A percentile compares a stretch with the other conserved stretches of the same genome.
phyloP scores from a whole-genome alignment of 2,329 filamentous ascomycete species.

The Blastomyces silverae region DNA sequence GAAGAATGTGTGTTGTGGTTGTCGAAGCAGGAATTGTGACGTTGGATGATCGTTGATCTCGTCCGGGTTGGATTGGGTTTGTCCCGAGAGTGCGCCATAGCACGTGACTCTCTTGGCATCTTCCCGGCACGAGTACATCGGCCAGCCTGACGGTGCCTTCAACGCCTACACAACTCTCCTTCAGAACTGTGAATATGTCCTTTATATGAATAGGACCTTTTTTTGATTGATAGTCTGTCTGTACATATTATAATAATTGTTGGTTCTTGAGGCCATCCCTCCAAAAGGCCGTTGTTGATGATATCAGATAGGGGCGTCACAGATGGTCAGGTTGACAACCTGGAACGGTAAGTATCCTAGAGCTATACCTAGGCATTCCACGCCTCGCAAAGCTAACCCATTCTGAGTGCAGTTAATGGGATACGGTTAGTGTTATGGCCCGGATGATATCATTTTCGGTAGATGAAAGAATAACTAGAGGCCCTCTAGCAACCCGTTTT shows the following conservation, averaged over 20 bases:
- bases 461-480: constrained; percentile 7
- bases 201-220: neutral
- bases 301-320: constrained; percentile 2
- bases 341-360: constrained; percentile 62
- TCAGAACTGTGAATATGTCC: neutral
- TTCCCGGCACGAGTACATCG: neutral
- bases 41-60: constrained; percentile 2
- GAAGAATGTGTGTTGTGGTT: constrained; percentile 1
- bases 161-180: neutral
- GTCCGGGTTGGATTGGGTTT: neutral
- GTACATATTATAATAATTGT: neutral
- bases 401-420: constrained; percentile 59
- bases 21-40: constrained; percentile 8
- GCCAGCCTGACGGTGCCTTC: neutral
- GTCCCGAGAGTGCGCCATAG: neutral
- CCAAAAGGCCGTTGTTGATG: neutral
- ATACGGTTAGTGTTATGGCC: constrained; percentile 52
- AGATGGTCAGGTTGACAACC: constrained; percentile 65
- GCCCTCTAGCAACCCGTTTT: constrained; percentile 64
- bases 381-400: constrained; percentile 24
- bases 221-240: neutral
- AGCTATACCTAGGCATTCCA: too few species aligned
- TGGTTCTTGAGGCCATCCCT: neutral
- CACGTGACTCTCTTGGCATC: neutral
- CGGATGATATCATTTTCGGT: neutral